Conservation (phyloP, 2,329 filamentous ascomycete species). For the Exophiala bonariae region DNA sequence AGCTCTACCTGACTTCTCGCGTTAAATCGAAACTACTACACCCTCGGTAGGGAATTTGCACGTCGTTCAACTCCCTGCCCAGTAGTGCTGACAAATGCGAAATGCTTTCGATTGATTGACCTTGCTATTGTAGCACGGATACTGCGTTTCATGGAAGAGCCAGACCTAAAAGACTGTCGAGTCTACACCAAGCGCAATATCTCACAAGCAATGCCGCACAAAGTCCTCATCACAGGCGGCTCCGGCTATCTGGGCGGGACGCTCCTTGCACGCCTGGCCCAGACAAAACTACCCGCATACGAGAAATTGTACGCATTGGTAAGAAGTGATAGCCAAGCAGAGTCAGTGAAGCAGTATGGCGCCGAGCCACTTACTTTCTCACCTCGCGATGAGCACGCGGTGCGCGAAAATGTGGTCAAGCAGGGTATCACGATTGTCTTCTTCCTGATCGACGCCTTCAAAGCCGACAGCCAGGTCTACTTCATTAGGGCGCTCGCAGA, state of each 20-base stretch:
- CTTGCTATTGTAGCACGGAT: no score
- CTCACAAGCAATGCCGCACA: conserved; percentile 32
- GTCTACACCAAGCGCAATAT: not conserved
- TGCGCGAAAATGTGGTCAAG: conserved; percentile 40
- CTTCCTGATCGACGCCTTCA: conserved; percentile 47
- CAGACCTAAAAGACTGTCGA: no score
- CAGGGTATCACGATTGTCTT: conserved; percentile 51
- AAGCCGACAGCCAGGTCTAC: conserved; percentile 32
- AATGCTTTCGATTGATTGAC: no score
- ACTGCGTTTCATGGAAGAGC: no score
- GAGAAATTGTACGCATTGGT: conserved; percentile 50
- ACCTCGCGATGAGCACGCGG: conserved; percentile 36
- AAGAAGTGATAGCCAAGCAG: conserved; percentile 46
- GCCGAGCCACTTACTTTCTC: conserved; percentile 45
- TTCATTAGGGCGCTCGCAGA: conserved; percentile 50
- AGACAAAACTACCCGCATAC: conserved; percentile 42
- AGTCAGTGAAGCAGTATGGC: conserved; percentile 46
- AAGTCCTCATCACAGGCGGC: conserved; percentile 48
- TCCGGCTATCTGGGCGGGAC: conserved; percentile 57
- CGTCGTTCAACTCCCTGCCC: no score
- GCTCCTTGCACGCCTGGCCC: conserved; percentile 41
- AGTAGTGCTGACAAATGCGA: no score
- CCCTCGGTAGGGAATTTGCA: no score
- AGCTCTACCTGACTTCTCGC: no score
- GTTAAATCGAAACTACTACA: no score